Base-by-base conservation (phyloP, 2,329 filamentous ascomycete genomes). In the Septoria petroselini region DNA sequence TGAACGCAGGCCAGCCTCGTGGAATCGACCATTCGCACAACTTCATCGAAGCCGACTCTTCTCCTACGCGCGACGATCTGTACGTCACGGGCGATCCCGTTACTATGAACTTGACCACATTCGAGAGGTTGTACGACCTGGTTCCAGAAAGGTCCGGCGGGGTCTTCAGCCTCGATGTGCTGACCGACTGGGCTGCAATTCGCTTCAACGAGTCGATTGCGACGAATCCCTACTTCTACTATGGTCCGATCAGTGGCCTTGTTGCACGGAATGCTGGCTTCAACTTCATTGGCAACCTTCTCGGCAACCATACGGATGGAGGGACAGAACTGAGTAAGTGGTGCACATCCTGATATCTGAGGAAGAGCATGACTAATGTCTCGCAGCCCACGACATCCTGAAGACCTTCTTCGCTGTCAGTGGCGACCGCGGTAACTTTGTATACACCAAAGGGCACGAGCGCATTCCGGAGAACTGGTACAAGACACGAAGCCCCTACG, bases 41-140 rank as follows among this genome's bases (percentile, higher is more conserved):
- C 61, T 73, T 75, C 48, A 76, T 79, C 58, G 78, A 81, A 66
- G 67, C 73, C 0, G 78, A 81, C 62, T 74, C 69, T 0, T 80
- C 76, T 35, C 70, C 72, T 37, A 79, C 76, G 0, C 72, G 78
- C 2, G 71, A 73, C 29, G 78, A 81, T 50, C 63, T 82, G 0
- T 81, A 81, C 60, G 48, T 62, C 3, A 61, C 58, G 14, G 58
- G 75, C 3, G 73, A 81, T 54, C 71, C 72, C 44, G 73, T 72
- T 45, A 72, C 71, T 14, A 69, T 81, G 64, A 76, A 79, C 61
- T 70, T 80, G 66, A 68, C 69, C 9, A 72, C 76, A 39, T 81
- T 79, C 57, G 68, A 73, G 61, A 69, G 74, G 12, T 65, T 76
- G 53, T 76, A 78, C 59, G 49, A 60, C 31, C 40, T 57, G 23